Evolutionary conservation across 805 yeast genomes (phyloP).

Genomic region (Tetrapisispora namnaoensis): DNA sequence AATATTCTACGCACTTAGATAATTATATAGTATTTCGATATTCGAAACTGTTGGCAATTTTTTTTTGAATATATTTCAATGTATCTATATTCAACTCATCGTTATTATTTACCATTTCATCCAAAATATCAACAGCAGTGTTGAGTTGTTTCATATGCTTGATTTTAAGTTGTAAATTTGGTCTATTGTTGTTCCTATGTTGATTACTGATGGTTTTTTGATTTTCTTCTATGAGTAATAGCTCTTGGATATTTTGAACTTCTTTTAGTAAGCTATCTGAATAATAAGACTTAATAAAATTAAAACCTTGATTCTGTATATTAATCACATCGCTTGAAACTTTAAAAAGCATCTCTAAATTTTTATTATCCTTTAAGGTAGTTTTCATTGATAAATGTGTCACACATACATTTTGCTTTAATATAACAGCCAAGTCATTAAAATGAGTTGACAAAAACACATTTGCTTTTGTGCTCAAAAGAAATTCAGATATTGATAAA

Average conservation of each 20-base stretch:
- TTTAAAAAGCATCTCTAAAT: conserved; percentile 27
- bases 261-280: neutral
- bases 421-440: conserved; percentile 31
- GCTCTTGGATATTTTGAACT: neutral
- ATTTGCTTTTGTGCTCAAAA: conserved; percentile 22
- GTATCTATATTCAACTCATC: neutral
- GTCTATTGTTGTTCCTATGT: neutral
- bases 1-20: no score
- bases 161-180: neutral
- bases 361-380: conserved; percentile 9
- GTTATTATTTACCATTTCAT: neutral
- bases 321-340: conserved; percentile 15
- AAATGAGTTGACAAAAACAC: conserved; percentile 40
- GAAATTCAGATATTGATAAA: conserved; percentile 34
- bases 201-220: neutral
- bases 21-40: no score
- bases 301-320: conserved; percentile 28
- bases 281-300: conserved; percentile 11
- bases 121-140: neutral
- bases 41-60: neutral
- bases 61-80: neutral
- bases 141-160: neutral
- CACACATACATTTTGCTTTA: conserved; percentile 30
- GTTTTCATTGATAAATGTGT: conserved; percentile 32
- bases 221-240: neutral